Evolutionary conservation across 1,139 yeast genomes (phyloP).

Genomic region (Magnusiomyces suaveolens): DNA sequence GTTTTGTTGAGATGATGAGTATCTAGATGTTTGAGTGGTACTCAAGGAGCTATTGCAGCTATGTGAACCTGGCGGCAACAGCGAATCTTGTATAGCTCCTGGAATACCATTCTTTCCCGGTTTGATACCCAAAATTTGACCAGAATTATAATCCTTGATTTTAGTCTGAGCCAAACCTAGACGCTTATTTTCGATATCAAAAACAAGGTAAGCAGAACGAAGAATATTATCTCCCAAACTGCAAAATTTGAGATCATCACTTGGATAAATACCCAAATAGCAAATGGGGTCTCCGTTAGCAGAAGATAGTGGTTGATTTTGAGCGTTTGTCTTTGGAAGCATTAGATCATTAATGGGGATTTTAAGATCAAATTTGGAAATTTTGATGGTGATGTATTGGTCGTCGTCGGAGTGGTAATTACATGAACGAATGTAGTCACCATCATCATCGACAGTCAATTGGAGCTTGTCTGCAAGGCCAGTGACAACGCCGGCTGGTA

Average conservation of each 20-base stretch:
- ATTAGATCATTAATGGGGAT: slow-evolving; percentile 11
- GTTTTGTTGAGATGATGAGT: no score
- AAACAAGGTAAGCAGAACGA: slow-evolving; percentile 49
- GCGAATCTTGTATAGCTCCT: background rate
- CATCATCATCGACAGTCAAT: slow-evolving; percentile 7
- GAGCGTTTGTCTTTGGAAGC: slow-evolving; percentile 8
- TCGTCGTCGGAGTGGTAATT: slow-evolving; percentile 15
- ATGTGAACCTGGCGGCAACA: background rate
- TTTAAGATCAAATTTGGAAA: slow-evolving; percentile 7
- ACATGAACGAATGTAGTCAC: slow-evolving; percentile 22
- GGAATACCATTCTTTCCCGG: slow-evolving; percentile 4
- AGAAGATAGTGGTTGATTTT: slow-evolving; percentile 27
- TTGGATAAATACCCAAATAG: slow-evolving; percentile 40
- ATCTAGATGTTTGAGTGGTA: no score
- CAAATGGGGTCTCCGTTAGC: slow-evolving; percentile 49
- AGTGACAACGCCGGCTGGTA: slow-evolving; percentile 8
- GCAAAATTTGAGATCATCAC: slow-evolving; percentile 40
- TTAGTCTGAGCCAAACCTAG: slow-evolving; percentile 49
- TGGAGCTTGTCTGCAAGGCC: slow-evolving; percentile 2
- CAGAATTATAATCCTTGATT: background rate
- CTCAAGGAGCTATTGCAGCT: background rate
- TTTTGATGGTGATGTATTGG: slow-evolving; percentile 11
- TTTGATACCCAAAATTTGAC: background rate
- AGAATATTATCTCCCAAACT: slow-evolving; percentile 59
- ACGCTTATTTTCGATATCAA: slow-evolving; percentile 51